Conservation (phyloP, 169 alveolate genomes). For the Eimeria nieschulzi region DNA sequence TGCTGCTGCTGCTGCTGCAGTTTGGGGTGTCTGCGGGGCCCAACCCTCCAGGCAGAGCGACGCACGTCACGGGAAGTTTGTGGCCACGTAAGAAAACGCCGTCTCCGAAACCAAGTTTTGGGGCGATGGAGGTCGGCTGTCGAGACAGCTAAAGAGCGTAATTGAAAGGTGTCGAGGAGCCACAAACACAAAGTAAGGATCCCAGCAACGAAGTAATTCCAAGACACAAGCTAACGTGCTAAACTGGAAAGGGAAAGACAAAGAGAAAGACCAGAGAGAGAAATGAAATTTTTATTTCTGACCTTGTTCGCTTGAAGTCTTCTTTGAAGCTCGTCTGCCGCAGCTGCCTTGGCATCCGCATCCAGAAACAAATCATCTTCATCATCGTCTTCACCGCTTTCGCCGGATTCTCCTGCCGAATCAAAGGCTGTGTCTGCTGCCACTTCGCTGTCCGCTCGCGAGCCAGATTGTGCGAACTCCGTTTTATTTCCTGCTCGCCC, state of each 20-base stretch:
- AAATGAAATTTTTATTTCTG: background rate
- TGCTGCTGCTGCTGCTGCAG: constrained; percentile 32
- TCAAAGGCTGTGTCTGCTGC: constrained; percentile 33
- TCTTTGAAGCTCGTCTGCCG: constrained; percentile 22
- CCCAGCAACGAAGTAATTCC: too few relatives aligned
- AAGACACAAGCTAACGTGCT: background rate
- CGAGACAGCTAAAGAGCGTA: background rate
- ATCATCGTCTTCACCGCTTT: background rate
- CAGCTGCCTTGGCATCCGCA: background rate
- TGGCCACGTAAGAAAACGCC: constrained; percentile 77
- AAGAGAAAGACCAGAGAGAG: background rate
- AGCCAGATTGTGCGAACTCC: background rate
- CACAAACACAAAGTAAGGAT: too few relatives aligned
- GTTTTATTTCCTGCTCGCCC: background rate
- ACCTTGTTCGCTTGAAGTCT: constrained; percentile 3
- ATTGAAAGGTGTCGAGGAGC: too few relatives aligned
- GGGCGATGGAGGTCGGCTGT: background rate
- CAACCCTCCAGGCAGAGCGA: constrained; percentile 72
- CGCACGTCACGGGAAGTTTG: constrained; percentile 80
- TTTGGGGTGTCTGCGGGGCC: background rate
- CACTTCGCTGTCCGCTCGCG: background rate
- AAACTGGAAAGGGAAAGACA: background rate
- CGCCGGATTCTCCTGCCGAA: constrained; percentile 13
- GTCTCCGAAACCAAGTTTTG: background rate
- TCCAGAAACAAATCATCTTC: constrained; percentile 2